Evolutionary conservation across 2,329 filamentous ascomycete species (phyloP), one percentile per base, ranked within the genome.

Genomic region (Alternaria conjuncta): DNA sequence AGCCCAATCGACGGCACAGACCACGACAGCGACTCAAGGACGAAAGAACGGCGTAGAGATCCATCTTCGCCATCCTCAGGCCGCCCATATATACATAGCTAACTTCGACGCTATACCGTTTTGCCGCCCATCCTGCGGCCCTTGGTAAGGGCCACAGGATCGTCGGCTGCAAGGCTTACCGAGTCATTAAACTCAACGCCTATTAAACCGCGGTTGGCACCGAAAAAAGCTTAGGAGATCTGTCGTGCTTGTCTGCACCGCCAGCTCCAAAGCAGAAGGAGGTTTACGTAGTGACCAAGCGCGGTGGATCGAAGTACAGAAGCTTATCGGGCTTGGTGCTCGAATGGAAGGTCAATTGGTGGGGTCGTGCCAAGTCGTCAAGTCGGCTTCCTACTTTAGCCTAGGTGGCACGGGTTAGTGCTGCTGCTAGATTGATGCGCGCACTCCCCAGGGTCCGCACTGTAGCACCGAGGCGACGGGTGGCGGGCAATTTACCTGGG

Each of bases 311-410:
- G 53, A 32, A 45, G 41, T 26, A 46, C 36, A 56, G 41, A 56
- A 44, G 54, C 54, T 46, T 56, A 56, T 56, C 41, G 54, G 25
- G 18, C 49, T 46, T 56, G 54, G 36, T 56, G 15, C 54, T 43
- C 54, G 54, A 25, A 56, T 56, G 41, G 41, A 55, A 55, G 53
- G 53, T 55, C 32, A 6, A 45, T 44, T 44, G 53, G 53, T 23
- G 23, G 36, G 21, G 28, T 23, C 21, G 18, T 55, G 53, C 41
- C 53, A 55, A 55, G 53, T 41, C 4, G 13, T 28, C 41, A 20
- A 28, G 53, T 18, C 41, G 53, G 36, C 53, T 55, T 32, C 53
- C 53, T 55, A 26, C 53, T 55, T 55, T 46, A 55, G 53, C 53
- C 53, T 55, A 55, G 53, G 41, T 45, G 46, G 46, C 46, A 26